Evolutionary conservation across 306 rosid species (phyloP).

Genomic region (Rosa persica): DNA sequence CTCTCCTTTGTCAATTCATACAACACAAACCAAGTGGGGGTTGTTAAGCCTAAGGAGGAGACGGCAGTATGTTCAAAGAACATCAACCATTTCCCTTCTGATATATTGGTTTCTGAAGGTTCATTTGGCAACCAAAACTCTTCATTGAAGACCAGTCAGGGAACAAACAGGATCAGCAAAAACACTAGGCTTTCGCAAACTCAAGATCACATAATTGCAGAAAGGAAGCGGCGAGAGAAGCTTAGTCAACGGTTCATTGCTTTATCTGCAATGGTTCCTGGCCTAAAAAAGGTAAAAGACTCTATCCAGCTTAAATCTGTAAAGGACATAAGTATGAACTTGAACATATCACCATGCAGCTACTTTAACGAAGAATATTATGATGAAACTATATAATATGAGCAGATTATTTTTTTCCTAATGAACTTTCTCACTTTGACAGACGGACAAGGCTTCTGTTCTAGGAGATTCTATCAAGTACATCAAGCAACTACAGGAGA

Average conservation of each 20-base stretch:
- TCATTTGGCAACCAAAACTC: constrained; percentile 41
- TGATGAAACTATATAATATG: neutral
- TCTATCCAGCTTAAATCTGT: neutral
- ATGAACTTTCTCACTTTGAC: constrained; percentile 5
- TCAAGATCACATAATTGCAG: constrained; percentile 84
- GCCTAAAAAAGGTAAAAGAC: constrained; percentile 72
- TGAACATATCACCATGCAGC: neutral
- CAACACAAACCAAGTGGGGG: constrained; percentile 48
- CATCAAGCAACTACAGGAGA: constrained; percentile 84
- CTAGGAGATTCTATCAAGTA: constrained; percentile 91
- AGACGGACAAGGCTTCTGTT: constrained; percentile 99
- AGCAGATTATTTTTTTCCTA: neutral
- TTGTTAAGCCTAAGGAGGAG: constrained; percentile 68
- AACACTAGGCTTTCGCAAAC: constrained; percentile 53
- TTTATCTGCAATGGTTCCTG: constrained; percentile 90
- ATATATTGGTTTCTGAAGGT: constrained; percentile 48
- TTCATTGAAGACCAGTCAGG: constrained; percentile 39
- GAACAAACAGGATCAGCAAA: constrained; percentile 37
- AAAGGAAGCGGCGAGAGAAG: constrained; percentile 85
- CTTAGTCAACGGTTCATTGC: constrained; percentile 88
- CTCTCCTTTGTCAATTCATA: constrained; percentile 50
- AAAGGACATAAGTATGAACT: neutral
- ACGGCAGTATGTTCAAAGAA: constrained; percentile 33
- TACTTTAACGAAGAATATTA: neutral
- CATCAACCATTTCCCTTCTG: constrained; percentile 37